Evolutionary conservation across 257 asterid genomes (phyloP).

Genomic region (Lantana camara): DNA sequence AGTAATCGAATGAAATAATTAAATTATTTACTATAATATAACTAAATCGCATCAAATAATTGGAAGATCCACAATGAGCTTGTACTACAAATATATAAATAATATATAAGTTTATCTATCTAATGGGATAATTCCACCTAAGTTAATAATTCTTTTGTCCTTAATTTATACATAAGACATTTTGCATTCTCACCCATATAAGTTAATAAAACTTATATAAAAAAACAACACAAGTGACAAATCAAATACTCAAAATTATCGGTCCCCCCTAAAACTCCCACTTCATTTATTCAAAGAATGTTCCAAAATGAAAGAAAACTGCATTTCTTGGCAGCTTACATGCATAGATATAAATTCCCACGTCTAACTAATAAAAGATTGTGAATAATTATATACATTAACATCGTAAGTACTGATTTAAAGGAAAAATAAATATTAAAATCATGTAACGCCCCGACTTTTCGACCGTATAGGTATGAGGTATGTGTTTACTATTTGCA

Average conservation of each 20-base stretch:
- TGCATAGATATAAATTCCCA: neutral
- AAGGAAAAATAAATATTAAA: too few relatives aligned
- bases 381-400: neutral
- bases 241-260: conserved; percentile 14
- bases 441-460: too few relatives aligned
- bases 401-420: too few relatives aligned
- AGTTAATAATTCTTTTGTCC: conserved; percentile 7
- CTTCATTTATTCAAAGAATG: conserved; percentile 24
- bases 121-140: neutral
- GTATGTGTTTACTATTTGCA: too few relatives aligned
- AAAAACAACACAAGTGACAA: conserved; percentile 32
- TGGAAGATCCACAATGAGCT: conserved; percentile 15
- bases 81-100: neutral
- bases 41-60: neutral
- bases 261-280: conserved; percentile 3
- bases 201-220: too few relatives aligned
- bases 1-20: conserved; percentile 1
- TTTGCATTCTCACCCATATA: neutral
- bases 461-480: too few relatives aligned
- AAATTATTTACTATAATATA: neutral
- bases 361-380: neutral
- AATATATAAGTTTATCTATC: neutral
- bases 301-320: conserved; percentile 23
- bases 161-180: neutral
- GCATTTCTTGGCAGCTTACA: conserved; percentile 10